Percentiles rank a stretch among this genome's conserved stretches.
These are phyloP conservation scores for Luvunga scandens DNA, from an alignment of 345 rosid species.

Conservation along the genomic window DNA sequence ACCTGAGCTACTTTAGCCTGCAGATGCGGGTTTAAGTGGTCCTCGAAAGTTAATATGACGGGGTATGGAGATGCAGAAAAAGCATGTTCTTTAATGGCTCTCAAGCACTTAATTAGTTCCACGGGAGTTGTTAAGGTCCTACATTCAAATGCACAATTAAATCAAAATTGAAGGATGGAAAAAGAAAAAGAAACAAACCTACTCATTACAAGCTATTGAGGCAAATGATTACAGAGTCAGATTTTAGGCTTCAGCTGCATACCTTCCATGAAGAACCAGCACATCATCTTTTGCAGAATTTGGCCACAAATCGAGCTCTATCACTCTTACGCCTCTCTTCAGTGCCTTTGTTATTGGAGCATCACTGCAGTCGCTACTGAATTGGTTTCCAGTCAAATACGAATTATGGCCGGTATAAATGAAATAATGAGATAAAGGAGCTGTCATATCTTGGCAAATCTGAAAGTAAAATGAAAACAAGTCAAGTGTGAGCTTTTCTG, in stretches of 20 bases:
- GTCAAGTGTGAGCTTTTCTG: neutral
- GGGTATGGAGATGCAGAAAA: constrained; percentile 66
- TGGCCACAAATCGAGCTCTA: constrained; percentile 96
- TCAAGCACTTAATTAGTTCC: constrained; percentile 61
- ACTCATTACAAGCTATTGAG: no score
- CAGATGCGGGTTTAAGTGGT: constrained; percentile 69
- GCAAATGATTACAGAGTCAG: neutral
- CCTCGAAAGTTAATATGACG: constrained; percentile 73
- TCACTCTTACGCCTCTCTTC: constrained; percentile 74
- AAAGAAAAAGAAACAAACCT: neutral
- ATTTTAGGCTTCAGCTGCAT: constrained; percentile 9
- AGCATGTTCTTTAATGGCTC: constrained; percentile 63
- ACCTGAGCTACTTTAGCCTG: constrained; percentile 81
- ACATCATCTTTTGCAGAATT: constrained; percentile 62
- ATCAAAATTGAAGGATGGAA: neutral
- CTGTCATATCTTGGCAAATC: constrained; percentile 87
- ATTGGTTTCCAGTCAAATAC: constrained; percentile 89
- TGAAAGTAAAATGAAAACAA: constrained; percentile 26
- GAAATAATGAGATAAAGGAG: constrained; percentile 85
- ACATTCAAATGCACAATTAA: constrained; percentile 21
- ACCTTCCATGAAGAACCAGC: constrained; percentile 91
- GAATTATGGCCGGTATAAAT: constrained; percentile 92
- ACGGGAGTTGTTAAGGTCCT: constrained; percentile 87
- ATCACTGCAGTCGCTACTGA: constrained; percentile 87
- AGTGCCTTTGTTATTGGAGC: constrained; percentile 79